Percentiles rank a stretch among this genome's conserved stretches.
Conservation (phyloP, 257 asterid species). For the Linaria vulgaris region DNA sequence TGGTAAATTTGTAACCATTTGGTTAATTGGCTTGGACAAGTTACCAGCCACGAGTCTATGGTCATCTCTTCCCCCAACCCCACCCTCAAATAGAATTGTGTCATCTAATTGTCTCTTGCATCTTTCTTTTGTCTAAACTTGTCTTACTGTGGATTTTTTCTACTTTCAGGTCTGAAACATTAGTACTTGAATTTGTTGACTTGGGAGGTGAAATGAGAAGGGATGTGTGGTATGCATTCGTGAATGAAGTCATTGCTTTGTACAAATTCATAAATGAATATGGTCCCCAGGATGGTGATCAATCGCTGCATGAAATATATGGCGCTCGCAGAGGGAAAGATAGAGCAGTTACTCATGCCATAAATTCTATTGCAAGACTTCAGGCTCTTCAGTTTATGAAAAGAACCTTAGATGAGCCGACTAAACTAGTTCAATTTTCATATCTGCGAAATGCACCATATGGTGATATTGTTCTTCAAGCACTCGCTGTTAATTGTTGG, state of each 20-base stretch:
- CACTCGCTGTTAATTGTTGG: conserved; percentile 91
- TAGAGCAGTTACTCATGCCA: conserved; percentile 57
- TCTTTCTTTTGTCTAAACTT: not conserved
- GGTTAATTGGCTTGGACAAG: too few species aligned
- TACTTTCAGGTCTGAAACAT: conserved; percentile 50
- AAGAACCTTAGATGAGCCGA: conserved; percentile 80
- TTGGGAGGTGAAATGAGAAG: conserved; percentile 90
- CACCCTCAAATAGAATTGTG: not conserved
- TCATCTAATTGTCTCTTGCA: not conserved
- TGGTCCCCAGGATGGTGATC: conserved; percentile 73
- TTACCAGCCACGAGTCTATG: too few species aligned
- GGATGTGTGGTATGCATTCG: conserved; percentile 90
- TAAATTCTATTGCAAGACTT: conserved; percentile 72
- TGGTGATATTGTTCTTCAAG: conserved; percentile 76
- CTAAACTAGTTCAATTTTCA: conserved; percentile 74
- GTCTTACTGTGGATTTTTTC: not conserved
- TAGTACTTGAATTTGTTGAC: conserved; percentile 88
- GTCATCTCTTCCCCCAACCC: not conserved
- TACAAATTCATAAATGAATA: conserved; percentile 70
- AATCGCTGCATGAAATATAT: conserved; percentile 52
- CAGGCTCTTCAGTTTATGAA: conserved; percentile 81
- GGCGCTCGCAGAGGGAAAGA: conserved; percentile 80
- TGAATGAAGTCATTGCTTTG: conserved; percentile 64
- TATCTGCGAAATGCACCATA: conserved; percentile 72
- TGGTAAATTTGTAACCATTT: too few species aligned